Evolutionary conservation across 352 stramenopile species (phyloP).

Genomic region (Phytopythium litorale): DNA sequence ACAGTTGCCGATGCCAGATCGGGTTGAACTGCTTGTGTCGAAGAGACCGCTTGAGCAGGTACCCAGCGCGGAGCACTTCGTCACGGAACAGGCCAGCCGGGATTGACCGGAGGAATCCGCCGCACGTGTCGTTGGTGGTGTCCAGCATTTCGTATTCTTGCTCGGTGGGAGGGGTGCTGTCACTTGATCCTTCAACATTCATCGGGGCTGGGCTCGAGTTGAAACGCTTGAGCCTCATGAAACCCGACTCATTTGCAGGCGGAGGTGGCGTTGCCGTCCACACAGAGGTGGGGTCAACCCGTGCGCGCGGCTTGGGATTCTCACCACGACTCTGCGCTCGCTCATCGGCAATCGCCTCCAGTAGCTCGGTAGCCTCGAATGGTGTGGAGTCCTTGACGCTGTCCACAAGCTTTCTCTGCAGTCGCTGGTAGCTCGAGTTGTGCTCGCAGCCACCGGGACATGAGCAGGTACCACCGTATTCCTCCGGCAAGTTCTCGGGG

Average conservation of each 20-base stretch:
- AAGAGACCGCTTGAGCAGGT: constrained; percentile 83
- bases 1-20: constrained; percentile 74
- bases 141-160: constrained; percentile 3
- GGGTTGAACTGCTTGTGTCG: constrained; percentile 84
- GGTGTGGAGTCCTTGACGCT: constrained; percentile 47
- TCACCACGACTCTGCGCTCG: constrained; percentile 7
- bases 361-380: constrained; percentile 35
- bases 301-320: background rate
- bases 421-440: constrained; percentile 60
- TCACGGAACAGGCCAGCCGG: constrained; percentile 43
- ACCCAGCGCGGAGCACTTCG: constrained; percentile 69
- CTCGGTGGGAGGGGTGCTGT: background rate
- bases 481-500: constrained; percentile 53
- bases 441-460: constrained; percentile 64
- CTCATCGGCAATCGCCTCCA: constrained; percentile 16
- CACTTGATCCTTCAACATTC: background rate
- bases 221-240: constrained; percentile 11
- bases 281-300: background rate
- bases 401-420: constrained; percentile 50
- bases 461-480: constrained; percentile 65
- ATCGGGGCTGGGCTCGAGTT: constrained; percentile 11
- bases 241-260: background rate
- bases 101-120: constrained; percentile 30
- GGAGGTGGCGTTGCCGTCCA: constrained; percentile 1
- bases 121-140: constrained; percentile 14